A percentile compares a stretch with the other conserved stretches of the same genome.
Evolutionary conservation across 768 basidiomycete species (phyloP).

Genomic region (Postia placenta): DNA sequence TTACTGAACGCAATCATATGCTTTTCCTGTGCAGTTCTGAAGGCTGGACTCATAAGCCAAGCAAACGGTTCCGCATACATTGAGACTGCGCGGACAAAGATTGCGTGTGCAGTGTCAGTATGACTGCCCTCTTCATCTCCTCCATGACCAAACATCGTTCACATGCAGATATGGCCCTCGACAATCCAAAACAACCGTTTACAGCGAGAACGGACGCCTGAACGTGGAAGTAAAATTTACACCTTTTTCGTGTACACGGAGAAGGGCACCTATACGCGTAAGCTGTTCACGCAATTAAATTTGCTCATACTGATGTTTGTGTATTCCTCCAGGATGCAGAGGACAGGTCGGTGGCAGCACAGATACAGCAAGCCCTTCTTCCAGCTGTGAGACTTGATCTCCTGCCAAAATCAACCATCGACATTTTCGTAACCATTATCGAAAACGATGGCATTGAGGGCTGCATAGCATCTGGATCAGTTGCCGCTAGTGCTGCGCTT

Average conservation of each 20-base stretch:
- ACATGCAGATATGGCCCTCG: constrained; percentile 72
- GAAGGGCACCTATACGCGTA: constrained; percentile 85
- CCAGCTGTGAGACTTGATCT: constrained; percentile 83
- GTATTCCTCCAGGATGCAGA: constrained; percentile 74
- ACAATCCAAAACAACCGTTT: constrained; percentile 72
- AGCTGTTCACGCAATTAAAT: no score
- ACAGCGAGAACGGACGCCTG: constrained; percentile 82
- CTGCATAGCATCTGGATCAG: constrained; percentile 78
- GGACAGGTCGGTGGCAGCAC: constrained; percentile 76
- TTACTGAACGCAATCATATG: constrained; percentile 22
- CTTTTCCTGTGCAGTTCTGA: constrained; percentile 53
- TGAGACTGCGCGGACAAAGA: constrained; percentile 86
- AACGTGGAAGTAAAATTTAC: constrained; percentile 97
- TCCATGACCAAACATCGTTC: neutral
- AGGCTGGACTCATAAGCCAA: constrained; percentile 85
- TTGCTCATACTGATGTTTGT: constrained; percentile 6
- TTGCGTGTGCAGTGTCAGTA: constrained; percentile 92
- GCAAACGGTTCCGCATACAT: constrained; percentile 98
- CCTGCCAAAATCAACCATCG: constrained; percentile 91
- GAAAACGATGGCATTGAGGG: constrained; percentile 92
- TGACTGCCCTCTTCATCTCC: neutral
- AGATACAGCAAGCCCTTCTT: constrained; percentile 80
- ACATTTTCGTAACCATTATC: constrained; percentile 84
- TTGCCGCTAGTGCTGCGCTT: constrained; percentile 86
- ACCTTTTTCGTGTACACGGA: constrained; percentile 77